Evolutionary conservation across 2,329 filamentous ascomycete genomes (phyloP), one percentile per base, ranked within the genome.

Genomic region (Coniochaeta sp.): DNA sequence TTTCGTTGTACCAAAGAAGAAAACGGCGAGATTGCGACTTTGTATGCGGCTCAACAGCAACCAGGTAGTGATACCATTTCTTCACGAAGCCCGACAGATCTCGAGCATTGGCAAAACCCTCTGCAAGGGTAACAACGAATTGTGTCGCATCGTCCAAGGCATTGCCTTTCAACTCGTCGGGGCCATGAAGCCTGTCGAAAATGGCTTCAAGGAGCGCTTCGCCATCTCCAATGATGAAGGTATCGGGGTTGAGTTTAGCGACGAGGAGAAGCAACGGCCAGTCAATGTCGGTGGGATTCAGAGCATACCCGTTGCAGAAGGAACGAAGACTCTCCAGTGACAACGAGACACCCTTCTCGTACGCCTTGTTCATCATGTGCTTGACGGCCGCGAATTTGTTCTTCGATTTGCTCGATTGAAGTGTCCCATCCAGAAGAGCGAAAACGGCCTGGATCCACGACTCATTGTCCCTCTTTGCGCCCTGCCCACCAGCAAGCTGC

Each of bases 161-260:
- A n/a, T 40, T 10, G 38, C 16, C 38, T 17, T 16, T 17, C 38
- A 40, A n/a, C 9, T 4, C 17, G n/a, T 40, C 38, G n/a, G 38
- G 17, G n/a, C 16, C 6, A 5, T 40, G 62, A 14, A 75, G 72
- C 47, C 72, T 73, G 26, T 70, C 63, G 16, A 81, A 75, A 4
- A 80, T 67, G 2, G 72, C 69, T 17, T 73, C 69, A 4, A 82
- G 71, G 4, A 82, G 66, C 7, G 64, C 63, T 8, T 69, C 68
- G 0, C 75, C 77, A 2, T 78, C 73, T 0, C 74, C 71, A 0
- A 71, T 36, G 67, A 75, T 65, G 55, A 83, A 80, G 8, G 77
- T 72, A 55, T 81, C 80, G 0, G 78, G 72, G 40, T 83, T 80
- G 52, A 80, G 78, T 8, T 70, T 69, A 1, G 78, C 73, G 28